Conservation (phyloP, 768 basidiomycete species). For the Lenzites betulinus region DNA sequence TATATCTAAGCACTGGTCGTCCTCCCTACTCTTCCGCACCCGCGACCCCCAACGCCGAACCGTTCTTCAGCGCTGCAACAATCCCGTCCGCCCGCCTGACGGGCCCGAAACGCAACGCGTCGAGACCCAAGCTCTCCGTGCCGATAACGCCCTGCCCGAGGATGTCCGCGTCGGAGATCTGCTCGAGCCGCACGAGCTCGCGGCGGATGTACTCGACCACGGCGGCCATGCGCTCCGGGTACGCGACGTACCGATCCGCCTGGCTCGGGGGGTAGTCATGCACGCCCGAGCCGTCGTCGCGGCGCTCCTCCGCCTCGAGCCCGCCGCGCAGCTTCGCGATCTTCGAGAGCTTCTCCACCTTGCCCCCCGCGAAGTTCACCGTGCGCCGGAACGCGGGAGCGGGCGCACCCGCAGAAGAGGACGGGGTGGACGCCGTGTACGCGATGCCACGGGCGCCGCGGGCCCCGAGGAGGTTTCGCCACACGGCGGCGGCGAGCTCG, state of each 20-base stretch:
- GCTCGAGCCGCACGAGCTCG: constrained; percentile 72
- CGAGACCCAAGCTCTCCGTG: constrained; percentile 35
- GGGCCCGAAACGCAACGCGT: constrained; percentile 35
- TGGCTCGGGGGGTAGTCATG: constrained; percentile 65
- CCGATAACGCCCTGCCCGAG: constrained; percentile 37
- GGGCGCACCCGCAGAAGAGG: constrained; percentile 37
- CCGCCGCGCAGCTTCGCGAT: constrained; percentile 5
- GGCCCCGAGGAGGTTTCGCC: constrained; percentile 89
- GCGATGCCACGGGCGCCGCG: constrained; percentile 76
- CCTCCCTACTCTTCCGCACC: not conserved
- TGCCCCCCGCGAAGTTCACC: constrained; percentile 71
- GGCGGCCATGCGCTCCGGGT: constrained; percentile 73
- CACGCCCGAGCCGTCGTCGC: constrained; percentile 71
- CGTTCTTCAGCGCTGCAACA: not conserved
- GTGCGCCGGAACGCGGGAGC: constrained; percentile 52
- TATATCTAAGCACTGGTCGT: not conserved
- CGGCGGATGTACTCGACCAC: constrained; percentile 69
- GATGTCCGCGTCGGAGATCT: constrained; percentile 44
- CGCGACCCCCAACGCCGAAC: not conserved
- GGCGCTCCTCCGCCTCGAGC: constrained; percentile 56
- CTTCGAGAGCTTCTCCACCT: constrained; percentile 51
- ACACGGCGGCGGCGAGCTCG: constrained; percentile 84
- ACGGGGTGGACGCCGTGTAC: constrained; percentile 18
- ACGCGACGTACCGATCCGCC: constrained; percentile 67
- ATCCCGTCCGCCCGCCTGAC: constrained; percentile 9